Conservation (phyloP, 768 basidiomycete species). For the Pleurotus tuoliensis region DNA sequence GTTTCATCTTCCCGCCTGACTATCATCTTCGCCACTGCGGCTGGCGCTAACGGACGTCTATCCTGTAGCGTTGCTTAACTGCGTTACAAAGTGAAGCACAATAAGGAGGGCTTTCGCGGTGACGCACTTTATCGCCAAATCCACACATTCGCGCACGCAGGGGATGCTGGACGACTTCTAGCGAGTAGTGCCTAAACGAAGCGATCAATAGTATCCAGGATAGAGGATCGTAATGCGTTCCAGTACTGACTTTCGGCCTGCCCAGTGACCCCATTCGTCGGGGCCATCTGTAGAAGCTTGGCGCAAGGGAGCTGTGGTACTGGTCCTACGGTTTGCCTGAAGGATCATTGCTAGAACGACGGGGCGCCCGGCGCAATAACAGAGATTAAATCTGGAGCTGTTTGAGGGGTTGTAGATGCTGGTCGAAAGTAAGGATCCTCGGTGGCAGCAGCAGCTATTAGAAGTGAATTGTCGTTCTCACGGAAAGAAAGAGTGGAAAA, state of each 20-base stretch:
- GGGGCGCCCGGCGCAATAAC: conserved; percentile 3
- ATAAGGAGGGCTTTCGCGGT: conserved; percentile 9
- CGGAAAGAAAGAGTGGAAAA: neutral
- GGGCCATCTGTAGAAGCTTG: conserved; percentile 35
- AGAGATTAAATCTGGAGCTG: conserved; percentile 1
- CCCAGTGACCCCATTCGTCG: conserved; percentile 72
- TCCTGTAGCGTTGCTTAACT: conserved; percentile 49
- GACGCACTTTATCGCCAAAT: conserved; percentile 86
- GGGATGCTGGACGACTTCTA: conserved; percentile 86
- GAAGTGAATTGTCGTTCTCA: neutral
- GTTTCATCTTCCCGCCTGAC: conserved; percentile 65
- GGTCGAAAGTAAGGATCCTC: conserved; percentile 1
- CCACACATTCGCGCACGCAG: conserved; percentile 93
- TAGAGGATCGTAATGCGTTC: conserved; percentile 2
- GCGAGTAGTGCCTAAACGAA: conserved; percentile 63
- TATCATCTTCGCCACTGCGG: conserved; percentile 82
- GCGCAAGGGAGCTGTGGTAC: conserved; percentile 24
- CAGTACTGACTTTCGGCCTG: conserved; percentile 51
- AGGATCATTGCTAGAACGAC: conserved; percentile 53
- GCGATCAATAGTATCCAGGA: conserved; percentile 12
- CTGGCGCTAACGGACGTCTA: conserved; percentile 88
- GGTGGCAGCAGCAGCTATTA: neutral
- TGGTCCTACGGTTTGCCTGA: conserved; percentile 47
- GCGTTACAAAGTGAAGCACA: conserved; percentile 11
- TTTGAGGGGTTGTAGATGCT: conserved; percentile 6